These are phyloP conservation scores for Paratinospora sagittata DNA, from an alignment of 164 flowering plant genomes.

Conservation along the genomic window DNA sequence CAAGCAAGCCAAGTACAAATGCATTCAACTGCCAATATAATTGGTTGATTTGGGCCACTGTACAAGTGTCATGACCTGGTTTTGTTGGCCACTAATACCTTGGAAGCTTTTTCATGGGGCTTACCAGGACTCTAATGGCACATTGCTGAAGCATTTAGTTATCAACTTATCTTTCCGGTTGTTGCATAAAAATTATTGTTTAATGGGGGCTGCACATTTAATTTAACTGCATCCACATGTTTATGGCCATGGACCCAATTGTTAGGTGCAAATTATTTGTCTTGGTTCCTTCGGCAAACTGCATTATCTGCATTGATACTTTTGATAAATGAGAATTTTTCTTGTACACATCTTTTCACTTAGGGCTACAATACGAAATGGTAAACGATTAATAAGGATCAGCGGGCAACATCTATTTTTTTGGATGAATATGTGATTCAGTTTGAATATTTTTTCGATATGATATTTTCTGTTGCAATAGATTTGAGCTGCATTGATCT, in stretches of 20 bases:
- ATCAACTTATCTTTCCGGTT: not conserved
- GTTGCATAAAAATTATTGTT: not conserved
- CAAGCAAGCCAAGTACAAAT: too few species aligned
- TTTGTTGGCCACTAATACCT: not conserved
- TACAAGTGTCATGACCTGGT: not conserved
- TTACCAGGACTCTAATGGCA: not conserved
- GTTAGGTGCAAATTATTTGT: not conserved
- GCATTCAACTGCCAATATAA: not conserved
- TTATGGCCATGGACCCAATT: not conserved
- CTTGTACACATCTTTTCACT: not conserved
- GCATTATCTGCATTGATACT: not conserved
- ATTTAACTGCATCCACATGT: conserved; percentile 1
- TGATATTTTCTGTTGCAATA: too few species aligned
- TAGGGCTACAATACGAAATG: not conserved
- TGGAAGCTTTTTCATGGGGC: not conserved
- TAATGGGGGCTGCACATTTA: not conserved
- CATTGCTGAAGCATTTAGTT: not conserved
- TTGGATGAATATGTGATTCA: too few species aligned
- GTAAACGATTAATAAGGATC: not conserved
- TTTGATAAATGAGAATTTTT: not conserved
- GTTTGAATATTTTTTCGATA: too few species aligned
- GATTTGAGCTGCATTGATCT: too few species aligned
- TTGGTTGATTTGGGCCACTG: not conserved
- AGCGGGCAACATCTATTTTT: too few species aligned
- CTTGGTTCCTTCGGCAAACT: not conserved